Percentiles rank a stretch among this genome's conserved stretches.
phyloP scores from a whole-genome alignment of 2,329 filamentous ascomycete genomes.

The Fusarium bactridioides region DNA sequence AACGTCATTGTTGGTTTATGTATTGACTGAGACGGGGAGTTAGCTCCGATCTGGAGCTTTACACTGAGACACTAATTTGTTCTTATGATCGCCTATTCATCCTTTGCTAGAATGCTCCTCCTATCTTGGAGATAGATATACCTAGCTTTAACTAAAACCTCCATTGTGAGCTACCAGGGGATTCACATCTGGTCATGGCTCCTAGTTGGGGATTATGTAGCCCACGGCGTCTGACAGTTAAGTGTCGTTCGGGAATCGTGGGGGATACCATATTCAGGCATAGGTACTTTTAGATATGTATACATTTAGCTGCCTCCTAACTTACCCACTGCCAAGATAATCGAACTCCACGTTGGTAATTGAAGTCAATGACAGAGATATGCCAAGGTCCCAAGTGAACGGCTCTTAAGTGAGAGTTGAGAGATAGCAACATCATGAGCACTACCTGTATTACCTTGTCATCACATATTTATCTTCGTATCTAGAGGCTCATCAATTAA shows the following conservation, averaged over 20 bases:
- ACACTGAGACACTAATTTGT: not conserved
- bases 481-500: not conserved
- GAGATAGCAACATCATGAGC: not conserved
- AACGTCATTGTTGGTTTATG: slow-evolving; percentile 16
- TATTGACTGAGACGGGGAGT: not conserved
- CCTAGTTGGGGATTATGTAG: not conserved
- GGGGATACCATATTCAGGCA: not conserved
- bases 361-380: not conserved
- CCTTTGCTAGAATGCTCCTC: not conserved
- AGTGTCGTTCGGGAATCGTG: not conserved
- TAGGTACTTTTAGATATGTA: not conserved
- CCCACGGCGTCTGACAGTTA: not conserved
- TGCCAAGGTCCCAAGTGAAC: not conserved
- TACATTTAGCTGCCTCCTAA: not conserved
- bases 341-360: not conserved
- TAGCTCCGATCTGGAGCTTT: not conserved
- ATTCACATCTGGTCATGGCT: not conserved
- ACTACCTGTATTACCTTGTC: not conserved
- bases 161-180: not conserved
- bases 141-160: not conserved
- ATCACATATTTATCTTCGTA: not conserved
- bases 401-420: not conserved
- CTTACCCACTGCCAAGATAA: not conserved
- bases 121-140: not conserved
- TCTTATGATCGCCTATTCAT: not conserved